Evolutionary conservation across 352 stramenopile species (phyloP).

Genomic region (Phytophthora sp.): DNA sequence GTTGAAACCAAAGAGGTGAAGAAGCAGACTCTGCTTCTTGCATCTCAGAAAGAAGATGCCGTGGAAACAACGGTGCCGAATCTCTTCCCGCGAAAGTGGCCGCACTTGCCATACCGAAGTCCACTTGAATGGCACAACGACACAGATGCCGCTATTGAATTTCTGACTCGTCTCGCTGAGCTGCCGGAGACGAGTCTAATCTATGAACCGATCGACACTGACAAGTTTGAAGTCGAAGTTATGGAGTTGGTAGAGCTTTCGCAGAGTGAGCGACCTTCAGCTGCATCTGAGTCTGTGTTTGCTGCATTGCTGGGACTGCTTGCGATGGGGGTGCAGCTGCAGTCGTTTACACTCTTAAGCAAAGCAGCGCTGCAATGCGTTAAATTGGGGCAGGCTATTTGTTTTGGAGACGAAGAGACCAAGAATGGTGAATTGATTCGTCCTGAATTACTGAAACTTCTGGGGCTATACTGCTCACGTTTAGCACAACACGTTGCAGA

Average conservation of each 20-base stretch:
- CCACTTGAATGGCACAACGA: slow-evolving; percentile 57
- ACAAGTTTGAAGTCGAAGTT: slow-evolving; percentile 48
- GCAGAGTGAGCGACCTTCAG: neutral
- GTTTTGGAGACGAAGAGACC: neutral
- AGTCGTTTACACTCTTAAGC: slow-evolving; percentile 68
- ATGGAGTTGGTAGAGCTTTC: slow-evolving; percentile 14
- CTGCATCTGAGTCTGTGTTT: slow-evolving; percentile 35
- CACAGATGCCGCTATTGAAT: slow-evolving; percentile 46
- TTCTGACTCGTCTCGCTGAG: slow-evolving; percentile 53
- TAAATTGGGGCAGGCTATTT: slow-evolving; percentile 30
- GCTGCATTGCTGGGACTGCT: slow-evolving; percentile 40
- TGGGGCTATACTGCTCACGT: slow-evolving; percentile 37
- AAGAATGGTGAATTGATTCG: slow-evolving; percentile 13
- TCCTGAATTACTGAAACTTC: slow-evolving; percentile 31
- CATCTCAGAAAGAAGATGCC: slow-evolving; percentile 42
- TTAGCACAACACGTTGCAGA: slow-evolving; percentile 38
- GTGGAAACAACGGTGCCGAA: slow-evolving; percentile 53
- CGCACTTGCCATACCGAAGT: slow-evolving; percentile 64
- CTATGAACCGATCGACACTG: slow-evolving; percentile 69
- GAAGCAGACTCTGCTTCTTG: slow-evolving; percentile 28
- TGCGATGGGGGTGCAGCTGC: slow-evolving; percentile 59
- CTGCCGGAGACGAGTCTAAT: slow-evolving; percentile 62
- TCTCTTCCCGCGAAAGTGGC: slow-evolving; percentile 69
- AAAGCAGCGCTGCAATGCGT: slow-evolving; percentile 46
- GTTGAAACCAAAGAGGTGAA: neutral